A percentile compares a stretch with the other conserved stretches of the same genome.
These are phyloP conservation scores for Alternaria alternata DNA, from an alignment of 2,329 filamentous ascomycete genomes.

Conservation along the genomic window DNA sequence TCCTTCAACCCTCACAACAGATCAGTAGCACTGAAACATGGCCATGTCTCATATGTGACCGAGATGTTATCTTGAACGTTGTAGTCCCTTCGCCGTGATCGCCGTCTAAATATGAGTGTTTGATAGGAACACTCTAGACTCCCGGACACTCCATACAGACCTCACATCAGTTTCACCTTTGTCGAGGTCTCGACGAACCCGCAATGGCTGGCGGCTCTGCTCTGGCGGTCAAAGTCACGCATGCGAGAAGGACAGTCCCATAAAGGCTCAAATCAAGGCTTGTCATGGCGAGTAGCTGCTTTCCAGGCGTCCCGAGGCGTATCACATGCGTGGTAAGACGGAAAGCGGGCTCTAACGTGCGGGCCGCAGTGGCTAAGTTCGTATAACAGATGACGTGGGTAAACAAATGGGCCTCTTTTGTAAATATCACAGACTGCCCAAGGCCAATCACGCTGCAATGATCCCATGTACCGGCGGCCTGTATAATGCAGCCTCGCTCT, in stretches of 20 bases:
- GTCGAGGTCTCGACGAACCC: not conserved
- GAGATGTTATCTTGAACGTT: not conserved
- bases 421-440: not conserved
- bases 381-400: constrained; percentile 1
- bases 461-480: not conserved
- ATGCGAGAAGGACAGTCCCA: not conserved
- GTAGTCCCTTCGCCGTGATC: not conserved
- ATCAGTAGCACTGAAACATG: too few relatives aligned
- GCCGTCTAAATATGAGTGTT: not conserved
- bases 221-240: not conserved
- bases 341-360: constrained; percentile 7
- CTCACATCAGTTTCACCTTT: not conserved
- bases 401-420: not conserved
- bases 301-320: not conserved
- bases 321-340: not conserved
- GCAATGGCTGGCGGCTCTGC: not conserved
- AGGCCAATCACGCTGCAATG: not conserved
- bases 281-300: not conserved
- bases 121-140: not conserved
- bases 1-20: not conserved
- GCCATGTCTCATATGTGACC: too few relatives aligned
- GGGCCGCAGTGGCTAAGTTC: constrained; percentile 5
- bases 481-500: not conserved
- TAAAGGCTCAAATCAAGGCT: not conserved
- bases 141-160: not conserved